Evolutionary conservation across 2,329 filamentous ascomycete species (phyloP).

Genomic region (Cladosporium sp.): DNA sequence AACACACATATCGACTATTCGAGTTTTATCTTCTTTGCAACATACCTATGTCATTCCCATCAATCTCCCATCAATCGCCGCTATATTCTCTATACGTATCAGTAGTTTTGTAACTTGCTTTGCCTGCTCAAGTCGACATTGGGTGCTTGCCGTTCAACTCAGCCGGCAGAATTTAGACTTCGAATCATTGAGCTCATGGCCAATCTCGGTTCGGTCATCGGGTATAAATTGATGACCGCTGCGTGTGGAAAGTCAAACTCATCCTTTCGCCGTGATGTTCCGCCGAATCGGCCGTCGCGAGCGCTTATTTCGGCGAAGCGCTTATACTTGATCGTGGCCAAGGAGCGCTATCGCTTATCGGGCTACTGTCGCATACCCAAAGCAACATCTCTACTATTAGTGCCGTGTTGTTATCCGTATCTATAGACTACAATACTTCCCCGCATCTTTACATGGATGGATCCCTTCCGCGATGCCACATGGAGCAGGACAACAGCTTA

Average conservation of each 20-base stretch:
- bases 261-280: neutral
- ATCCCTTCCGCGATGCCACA: neutral
- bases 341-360: neutral
- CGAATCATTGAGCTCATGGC: neutral
- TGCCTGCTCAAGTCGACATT: neutral
- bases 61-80: neutral
- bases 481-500: neutral
- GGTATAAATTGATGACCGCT: neutral
- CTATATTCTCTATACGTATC: neutral
- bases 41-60: neutral
- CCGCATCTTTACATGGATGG: neutral
- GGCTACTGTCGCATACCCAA: neutral
- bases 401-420: neutral
- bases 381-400: neutral
- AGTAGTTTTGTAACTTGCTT: neutral
- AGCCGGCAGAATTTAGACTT: neutral
- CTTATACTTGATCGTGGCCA: neutral
- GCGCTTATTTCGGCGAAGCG: neutral
- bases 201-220: neutral
- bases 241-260: neutral
- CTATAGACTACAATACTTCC: neutral
- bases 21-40: neutral
- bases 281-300: neutral
- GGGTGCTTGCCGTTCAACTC: neutral
- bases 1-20: neutral